Evolutionary conservation across 306 rosid genomes (phyloP).

Genomic region (Quercus berberidifolia): DNA sequence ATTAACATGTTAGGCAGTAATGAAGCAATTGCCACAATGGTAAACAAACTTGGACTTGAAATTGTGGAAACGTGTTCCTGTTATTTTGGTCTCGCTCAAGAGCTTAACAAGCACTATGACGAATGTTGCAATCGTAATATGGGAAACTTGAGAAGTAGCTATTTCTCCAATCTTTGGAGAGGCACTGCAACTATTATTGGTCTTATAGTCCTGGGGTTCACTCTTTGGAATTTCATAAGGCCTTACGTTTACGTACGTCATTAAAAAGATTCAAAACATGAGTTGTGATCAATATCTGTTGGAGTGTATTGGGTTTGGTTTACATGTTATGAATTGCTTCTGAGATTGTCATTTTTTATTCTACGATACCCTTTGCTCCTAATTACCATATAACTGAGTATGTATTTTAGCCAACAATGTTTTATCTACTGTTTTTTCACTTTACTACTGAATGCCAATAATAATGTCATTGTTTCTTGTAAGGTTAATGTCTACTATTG

Average conservation of each 20-base stretch:
- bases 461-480: too few species aligned
- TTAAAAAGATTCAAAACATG: too few species aligned
- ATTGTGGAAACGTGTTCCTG: slow-evolving; percentile 1
- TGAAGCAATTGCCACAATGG: not conserved
- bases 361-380: too few species aligned
- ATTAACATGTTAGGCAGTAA: slow-evolving; percentile 21
- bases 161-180: slow-evolving; percentile 31
- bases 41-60: slow-evolving; percentile 1
- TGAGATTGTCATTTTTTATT: too few species aligned
- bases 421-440: too few species aligned
- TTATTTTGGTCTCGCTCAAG: not conserved
- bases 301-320: too few species aligned
- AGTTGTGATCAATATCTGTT: too few species aligned
- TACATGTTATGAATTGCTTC: too few species aligned
- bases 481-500: too few species aligned
- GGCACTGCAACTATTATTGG: slow-evolving; percentile 28
- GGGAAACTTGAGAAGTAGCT: slow-evolving; percentile 20
- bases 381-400: too few species aligned
- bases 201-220: not conserved
- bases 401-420: too few species aligned
- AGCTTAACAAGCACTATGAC: not conserved
- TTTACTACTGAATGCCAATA: too few species aligned
- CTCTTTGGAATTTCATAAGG: not conserved
- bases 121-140: not conserved
- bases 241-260: not conserved